These are phyloP conservation scores for Amniculicola lignicola DNA, from an alignment of 495 filamentous ascomycete species.

Conservation along the genomic window DNA sequence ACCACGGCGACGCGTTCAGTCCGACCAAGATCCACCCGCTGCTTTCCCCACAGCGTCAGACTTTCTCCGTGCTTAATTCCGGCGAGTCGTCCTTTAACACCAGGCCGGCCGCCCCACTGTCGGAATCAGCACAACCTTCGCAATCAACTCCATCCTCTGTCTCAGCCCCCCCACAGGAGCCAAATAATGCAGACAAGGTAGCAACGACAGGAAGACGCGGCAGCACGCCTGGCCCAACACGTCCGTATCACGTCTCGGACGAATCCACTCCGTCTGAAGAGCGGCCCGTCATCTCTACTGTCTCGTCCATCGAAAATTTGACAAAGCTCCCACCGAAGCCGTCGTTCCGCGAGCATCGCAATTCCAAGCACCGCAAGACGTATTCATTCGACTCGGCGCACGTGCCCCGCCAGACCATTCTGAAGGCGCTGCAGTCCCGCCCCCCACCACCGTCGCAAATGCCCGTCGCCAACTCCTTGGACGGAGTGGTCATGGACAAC, in stretches of 20 bases:
- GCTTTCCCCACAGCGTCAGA: conserved; percentile 20
- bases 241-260: neutral
- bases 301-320: conserved; percentile 29
- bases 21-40: conserved; percentile 31
- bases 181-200: conserved; percentile 15
- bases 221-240: conserved; percentile 9
- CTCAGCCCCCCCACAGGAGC: neutral
- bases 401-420: conserved; percentile 78
- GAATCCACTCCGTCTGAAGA: conserved; percentile 9
- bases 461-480: conserved; percentile 43
- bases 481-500: conserved; percentile 16
- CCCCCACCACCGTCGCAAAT: conserved; percentile 57
- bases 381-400: conserved; percentile 70
- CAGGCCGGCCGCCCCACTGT: neutral
- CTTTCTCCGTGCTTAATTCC: conserved; percentile 31
- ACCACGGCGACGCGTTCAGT: conserved; percentile 4
- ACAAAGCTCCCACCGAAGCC: conserved; percentile 35
- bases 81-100: conserved; percentile 13
- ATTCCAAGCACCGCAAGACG: conserved; percentile 46
- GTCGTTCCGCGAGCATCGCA: conserved; percentile 50
- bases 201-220: conserved; percentile 19
- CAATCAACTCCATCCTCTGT: neutral
- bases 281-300: conserved; percentile 1
- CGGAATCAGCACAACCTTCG: conserved; percentile 7
- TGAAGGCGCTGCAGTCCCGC: conserved; percentile 80